phyloP scores from a whole-genome alignment of 306 rosid species.

The Argentina anserina region DNA sequence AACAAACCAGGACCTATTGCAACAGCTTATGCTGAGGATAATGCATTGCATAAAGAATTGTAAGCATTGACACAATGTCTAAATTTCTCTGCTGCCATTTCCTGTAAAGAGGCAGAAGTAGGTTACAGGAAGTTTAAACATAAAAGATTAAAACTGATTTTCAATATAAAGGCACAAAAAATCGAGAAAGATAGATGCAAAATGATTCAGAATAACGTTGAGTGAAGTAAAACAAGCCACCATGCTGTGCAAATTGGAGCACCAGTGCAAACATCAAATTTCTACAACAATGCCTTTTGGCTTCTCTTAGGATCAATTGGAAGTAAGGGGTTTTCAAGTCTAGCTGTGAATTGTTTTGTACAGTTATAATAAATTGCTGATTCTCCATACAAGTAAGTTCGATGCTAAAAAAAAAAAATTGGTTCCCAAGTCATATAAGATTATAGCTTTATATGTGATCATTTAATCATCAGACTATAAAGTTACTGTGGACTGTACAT shows the following conservation, averaged over 20 bases:
- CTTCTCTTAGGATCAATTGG: neutral
- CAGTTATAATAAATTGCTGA: too few relatives aligned
- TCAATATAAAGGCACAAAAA: neutral
- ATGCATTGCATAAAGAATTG: conserved; percentile 66
- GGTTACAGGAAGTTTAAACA: neutral
- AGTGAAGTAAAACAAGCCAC: neutral
- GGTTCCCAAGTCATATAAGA: neutral
- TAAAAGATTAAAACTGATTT: neutral
- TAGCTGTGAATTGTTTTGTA: neutral
- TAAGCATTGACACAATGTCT: conserved; percentile 68
- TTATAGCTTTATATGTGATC: neutral
- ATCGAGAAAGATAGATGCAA: neutral
- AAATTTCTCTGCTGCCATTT: conserved; percentile 76
- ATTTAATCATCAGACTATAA: neutral
- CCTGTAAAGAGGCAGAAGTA: conserved; percentile 39
- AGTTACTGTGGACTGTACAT: neutral
- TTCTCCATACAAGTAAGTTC: neutral
- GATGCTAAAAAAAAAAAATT: neutral
- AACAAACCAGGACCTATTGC: too few relatives aligned
- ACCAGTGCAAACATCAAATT: neutral
- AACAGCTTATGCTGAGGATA: conserved; percentile 43
- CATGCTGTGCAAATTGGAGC: neutral
- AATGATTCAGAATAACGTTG: neutral
- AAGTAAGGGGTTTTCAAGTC: neutral
- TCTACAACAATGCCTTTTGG: neutral